These are phyloP conservation scores for Alnus rubra DNA, from an alignment of 306 rosid species.

Conservation along the genomic window DNA sequence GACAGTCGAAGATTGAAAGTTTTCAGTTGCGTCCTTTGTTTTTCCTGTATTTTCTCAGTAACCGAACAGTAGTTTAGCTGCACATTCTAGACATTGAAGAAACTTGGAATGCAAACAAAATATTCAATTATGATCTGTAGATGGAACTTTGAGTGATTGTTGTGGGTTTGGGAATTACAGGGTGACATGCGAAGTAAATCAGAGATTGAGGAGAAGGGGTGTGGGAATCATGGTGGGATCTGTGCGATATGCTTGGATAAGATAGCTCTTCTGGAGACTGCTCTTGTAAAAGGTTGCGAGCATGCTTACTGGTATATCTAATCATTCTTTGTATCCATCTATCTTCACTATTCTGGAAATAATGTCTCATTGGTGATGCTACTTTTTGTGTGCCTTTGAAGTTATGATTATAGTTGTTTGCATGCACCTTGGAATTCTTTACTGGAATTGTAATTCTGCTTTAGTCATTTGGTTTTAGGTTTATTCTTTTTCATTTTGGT, in stretches of 20 bases:
- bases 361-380: constrained; percentile 10
- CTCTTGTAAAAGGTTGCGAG: constrained; percentile 92
- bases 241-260: constrained; percentile 79
- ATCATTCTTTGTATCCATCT: constrained; percentile 20
- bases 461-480: background rate
- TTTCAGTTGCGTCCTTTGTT: background rate
- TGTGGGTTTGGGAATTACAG: constrained; percentile 38
- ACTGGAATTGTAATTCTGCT: background rate
- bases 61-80: background rate
- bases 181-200: constrained; percentile 37
- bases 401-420: constrained; percentile 6
- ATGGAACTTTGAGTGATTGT: background rate
- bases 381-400: background rate
- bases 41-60: background rate
- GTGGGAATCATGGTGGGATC: constrained; percentile 59
- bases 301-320: constrained; percentile 91
- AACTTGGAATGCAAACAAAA: background rate
- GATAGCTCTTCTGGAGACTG: constrained; percentile 74
- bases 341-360: constrained; percentile 3
- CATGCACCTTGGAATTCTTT: background rate
- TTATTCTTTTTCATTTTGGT: too few relatives aligned
- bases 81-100: background rate
- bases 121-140: background rate
- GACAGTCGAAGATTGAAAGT: background rate
- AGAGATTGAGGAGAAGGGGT: constrained; percentile 36